Evolutionary conservation across 2,329 filamentous ascomycete species (phyloP), one percentile per base, ranked within the genome.

Genomic region (Colletotrichum sansevieriae): DNA sequence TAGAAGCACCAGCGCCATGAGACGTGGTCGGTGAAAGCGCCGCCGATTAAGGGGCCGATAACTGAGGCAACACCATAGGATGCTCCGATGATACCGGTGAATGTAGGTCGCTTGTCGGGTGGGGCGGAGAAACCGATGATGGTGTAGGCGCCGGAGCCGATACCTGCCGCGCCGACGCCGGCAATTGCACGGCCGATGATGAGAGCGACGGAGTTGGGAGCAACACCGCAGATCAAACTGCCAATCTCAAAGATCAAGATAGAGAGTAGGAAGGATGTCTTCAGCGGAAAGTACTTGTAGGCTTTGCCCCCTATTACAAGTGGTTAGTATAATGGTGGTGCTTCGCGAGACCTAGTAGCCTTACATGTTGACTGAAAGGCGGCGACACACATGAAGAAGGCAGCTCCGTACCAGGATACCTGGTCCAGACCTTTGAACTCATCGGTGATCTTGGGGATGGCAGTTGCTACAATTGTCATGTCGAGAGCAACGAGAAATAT

Each of bases 321-420:
- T 73, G n/a, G 71, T 77, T 74, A 76, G 73, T 41, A n/a, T 20
- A 2, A 11, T 12, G 29, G n/a, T 20, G 13, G 72, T 37, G 29
- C 3, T 63, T 62, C 25, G 72, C 70, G 3, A 72, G 71, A 20
- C 41, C 20, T 60, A 25, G 11, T 13, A 57, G 49, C 74, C 66
- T 60, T 69, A 69, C 66, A 84, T 15, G 79, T 78, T 49, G 82
- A 81, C 73, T 84, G 82, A 72, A 83, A 79, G 65, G 78, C 78
- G 10, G 80, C 83, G 35, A 83, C 74, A 2, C 83, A 84, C 72
- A 86, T 78, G 75, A 87, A 85, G 72, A 84, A 88, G 47, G 84
- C 84, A 15, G 85, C 82, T 2, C 85, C 87, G 71, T 90, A 90
- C 88, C 88, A 90, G 22, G 84, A 83, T 12, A 87, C 82, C 70